phyloP scores from a whole-genome alignment of 2,329 filamentous ascomycete genomes.

The Fusarium penzigii region DNA sequence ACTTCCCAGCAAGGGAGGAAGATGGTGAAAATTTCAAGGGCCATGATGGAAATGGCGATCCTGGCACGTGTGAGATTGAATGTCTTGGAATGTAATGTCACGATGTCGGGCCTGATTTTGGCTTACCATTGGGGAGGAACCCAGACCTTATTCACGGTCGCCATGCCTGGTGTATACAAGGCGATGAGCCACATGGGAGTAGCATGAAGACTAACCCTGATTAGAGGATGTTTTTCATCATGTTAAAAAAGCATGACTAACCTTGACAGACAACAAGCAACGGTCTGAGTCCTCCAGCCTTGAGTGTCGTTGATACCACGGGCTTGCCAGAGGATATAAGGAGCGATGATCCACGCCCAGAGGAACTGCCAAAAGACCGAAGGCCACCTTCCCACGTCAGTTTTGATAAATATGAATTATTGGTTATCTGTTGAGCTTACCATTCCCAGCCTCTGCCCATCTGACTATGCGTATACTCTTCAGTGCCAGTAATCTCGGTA shows the following conservation, averaged over 20 bases:
- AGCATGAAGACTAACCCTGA: constrained; percentile 54
- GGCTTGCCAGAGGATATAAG: constrained; percentile 62
- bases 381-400: constrained; percentile 49
- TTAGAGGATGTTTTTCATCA: constrained; percentile 8
- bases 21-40: constrained; percentile 65
- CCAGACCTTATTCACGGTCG: constrained; percentile 53
- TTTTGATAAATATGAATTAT: background rate
- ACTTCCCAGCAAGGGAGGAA: constrained; percentile 64
- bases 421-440: constrained; percentile 36
- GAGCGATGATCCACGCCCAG: constrained; percentile 64
- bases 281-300: constrained; percentile 66
- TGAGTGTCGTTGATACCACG: constrained; percentile 64
- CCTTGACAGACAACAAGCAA: constrained; percentile 50
- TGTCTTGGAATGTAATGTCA: background rate
- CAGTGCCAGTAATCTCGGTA: constrained; percentile 59
- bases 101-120: background rate
- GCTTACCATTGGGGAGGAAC: constrained; percentile 63
- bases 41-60: constrained; percentile 61
- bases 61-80: constrained; percentile 27
- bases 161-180: constrained; percentile 53
- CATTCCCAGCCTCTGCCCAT: constrained; percentile 65
- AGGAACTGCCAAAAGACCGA: constrained; percentile 65
- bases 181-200: constrained; percentile 69
- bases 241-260: constrained; percentile 28
- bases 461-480: constrained; percentile 48